Percentiles rank a stretch among this genome's conserved stretches.
Evolutionary conservation across 352 stramenopile species (phyloP).

Genomic region (Phytophthora podocarpi): DNA sequence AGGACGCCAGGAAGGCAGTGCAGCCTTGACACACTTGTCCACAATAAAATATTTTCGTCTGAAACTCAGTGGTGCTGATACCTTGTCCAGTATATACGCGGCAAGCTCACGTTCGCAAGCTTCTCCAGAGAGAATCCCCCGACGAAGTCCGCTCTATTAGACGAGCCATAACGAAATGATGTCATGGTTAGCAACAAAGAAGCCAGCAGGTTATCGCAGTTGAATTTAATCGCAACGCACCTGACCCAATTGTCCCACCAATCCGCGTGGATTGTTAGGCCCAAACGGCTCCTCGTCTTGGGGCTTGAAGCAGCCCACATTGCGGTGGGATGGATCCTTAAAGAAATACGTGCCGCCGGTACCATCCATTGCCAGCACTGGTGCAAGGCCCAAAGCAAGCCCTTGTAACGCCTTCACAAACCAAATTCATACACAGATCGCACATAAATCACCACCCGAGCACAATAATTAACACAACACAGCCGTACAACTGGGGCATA

Average conservation of each 20-base stretch:
- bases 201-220: neutral
- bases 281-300: conserved; percentile 98
- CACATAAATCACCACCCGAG: conserved; percentile 2
- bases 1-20: neutral
- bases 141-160: conserved; percentile 76
- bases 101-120: conserved; percentile 97
- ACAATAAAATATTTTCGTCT: neutral
- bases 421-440: neutral
- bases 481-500: conserved; percentile 17
- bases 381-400: conserved; percentile 91
- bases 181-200: neutral
- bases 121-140: conserved; percentile 95
- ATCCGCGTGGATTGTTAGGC: conserved; percentile 96
- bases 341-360: conserved; percentile 99
- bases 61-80: conserved; percentile 20
- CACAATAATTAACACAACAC: neutral
- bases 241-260: conserved; percentile 83
- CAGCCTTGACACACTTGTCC: neutral
- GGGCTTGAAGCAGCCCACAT: conserved; percentile 98
- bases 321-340: conserved; percentile 92
- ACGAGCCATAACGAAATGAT: neutral
- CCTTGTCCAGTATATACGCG: conserved; percentile 96
- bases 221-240: conserved; percentile 23
- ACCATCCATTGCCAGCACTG: conserved; percentile 94
- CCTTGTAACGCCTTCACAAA: conserved; percentile 79